Conservation (phyloP, 768 basidiomycete genomes). For the Vararia minispora region DNA sequence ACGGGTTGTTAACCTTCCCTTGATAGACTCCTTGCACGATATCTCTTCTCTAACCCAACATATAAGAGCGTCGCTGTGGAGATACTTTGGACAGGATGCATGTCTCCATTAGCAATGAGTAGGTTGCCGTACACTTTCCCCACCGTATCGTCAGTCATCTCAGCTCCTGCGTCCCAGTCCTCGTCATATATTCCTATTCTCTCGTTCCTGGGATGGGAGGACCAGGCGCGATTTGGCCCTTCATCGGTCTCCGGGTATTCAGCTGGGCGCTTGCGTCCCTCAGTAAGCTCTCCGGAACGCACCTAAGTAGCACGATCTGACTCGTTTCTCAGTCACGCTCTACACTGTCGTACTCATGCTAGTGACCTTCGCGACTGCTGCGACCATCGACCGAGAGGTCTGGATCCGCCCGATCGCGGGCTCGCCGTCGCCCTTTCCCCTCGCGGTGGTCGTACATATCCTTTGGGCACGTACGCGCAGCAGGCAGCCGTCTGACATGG, state of each 20-base stretch:
- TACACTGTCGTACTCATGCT: conserved; percentile 7
- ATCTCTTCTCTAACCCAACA: no score
- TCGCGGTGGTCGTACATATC: conserved; percentile 4
- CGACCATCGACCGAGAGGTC: conserved; percentile 12
- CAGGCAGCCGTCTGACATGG: not conserved
- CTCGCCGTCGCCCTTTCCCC: conserved; percentile 14
- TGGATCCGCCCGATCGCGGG: conserved; percentile 14
- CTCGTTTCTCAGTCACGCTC: conserved; percentile 3
- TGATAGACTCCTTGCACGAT: no score
- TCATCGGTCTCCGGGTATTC: conserved; percentile 7
- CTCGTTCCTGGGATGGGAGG: no score
- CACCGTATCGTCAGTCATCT: no score
- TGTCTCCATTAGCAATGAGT: no score
- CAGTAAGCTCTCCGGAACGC: conserved; percentile 1
- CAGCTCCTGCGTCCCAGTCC: no score
- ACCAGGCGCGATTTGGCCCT: conserved; percentile 3
- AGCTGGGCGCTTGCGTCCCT: conserved; percentile 11
- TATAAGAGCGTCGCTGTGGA: no score
- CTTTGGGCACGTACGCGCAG: not conserved
- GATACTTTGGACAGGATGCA: no score
- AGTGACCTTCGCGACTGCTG: conserved; percentile 7
- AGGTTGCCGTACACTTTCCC: no score
- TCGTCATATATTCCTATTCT: no score
- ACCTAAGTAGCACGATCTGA: not conserved
- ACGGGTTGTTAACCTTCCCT: no score